Base-by-base conservation (phyloP, 805 yeast genomes). In the Schizosaccharomyces lindneri region DNA sequence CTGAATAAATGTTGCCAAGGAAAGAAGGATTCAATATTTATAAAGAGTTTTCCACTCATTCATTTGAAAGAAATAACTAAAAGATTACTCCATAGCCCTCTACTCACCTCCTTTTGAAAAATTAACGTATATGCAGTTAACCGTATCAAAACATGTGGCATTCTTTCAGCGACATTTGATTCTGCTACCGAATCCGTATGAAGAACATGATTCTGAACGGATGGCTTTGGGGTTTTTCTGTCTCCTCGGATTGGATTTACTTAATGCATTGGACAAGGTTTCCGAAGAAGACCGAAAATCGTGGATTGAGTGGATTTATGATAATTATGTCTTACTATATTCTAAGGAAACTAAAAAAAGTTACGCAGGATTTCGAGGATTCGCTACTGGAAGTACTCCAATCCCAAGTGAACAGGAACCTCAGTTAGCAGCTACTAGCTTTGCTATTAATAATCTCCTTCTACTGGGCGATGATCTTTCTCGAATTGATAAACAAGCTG, bases 141-240 rank as follows among this genome's bases (percentile, higher is more conserved):
- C 62, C 13, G 32, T 24, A 24, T 31, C 46, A 24, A 61, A 63
- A 13, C 66, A 65, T 43, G 62, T 62, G 5, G 55, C 62, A 4
- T 83, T 75, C 76, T 71, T 80, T 72, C 65, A 73, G 63, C 70
- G 82, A 64, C 78, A 83, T 64, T 71, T 83, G 48, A 69, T 69
- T 1, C 66, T 82, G 17, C 73, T 84, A 4, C 89, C 90, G 0
- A 66, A 76, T 1, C 71, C 74, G 19, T 76, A 74, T 24, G 83
- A 85, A 65, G 66, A 77, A 0, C 82, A 83, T 63, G 95, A 85
- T 66, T 77, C 86, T 5, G 84, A 83, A 66, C 80, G 78, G 64
- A 67, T 87, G 59, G 80, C 90, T 4, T 70, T 88, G n/a, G 73
- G 82, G 2, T 85, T 82, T 69, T 87, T 87, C 68, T 76, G 85